Percentiles rank a stretch among this genome's conserved stretches.
Evolutionary conservation across 768 basidiomycete genomes (phyloP).

Genomic region (Leucocoprinus sp.): DNA sequence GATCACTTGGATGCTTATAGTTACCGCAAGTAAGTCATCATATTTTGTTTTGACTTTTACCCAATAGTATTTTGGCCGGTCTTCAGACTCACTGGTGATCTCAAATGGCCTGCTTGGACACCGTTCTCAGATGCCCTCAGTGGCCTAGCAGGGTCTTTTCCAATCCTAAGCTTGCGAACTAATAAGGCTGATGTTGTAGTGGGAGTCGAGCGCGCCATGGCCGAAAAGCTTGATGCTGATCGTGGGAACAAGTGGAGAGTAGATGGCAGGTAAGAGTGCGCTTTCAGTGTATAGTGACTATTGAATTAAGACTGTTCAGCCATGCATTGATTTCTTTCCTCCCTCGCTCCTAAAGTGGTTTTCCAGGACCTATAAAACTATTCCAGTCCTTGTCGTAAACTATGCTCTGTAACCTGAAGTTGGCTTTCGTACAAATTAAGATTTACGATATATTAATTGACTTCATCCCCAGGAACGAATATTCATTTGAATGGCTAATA

Average conservation of each 20-base stretch:
- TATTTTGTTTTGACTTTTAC: not conserved
- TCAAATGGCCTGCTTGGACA: conserved; percentile 58
- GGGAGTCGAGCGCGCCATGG: conserved; percentile 63
- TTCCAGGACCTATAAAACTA: too few relatives aligned
- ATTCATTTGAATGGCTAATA: too few relatives aligned
- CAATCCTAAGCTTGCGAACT: conserved; percentile 79
- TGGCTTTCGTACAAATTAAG: too few relatives aligned
- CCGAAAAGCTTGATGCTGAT: conserved; percentile 55
- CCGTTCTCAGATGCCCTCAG: conserved; percentile 32
- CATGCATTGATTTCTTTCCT: conserved; percentile 37
- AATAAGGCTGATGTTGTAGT: conserved; percentile 95
- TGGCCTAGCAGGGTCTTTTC: conserved; percentile 71
- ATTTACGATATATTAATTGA: too few relatives aligned
- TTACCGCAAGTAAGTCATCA: conserved; percentile 68
- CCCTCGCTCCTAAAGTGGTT: not conserved
- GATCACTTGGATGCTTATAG: too few relatives aligned
- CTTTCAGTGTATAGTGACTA: not conserved
- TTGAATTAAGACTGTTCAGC: conserved; percentile 18
- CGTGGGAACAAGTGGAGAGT: conserved; percentile 64
- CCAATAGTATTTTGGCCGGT: not conserved
- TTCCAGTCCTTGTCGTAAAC: too few relatives aligned
- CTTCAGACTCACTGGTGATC: conserved; percentile 79
- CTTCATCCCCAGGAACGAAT: too few relatives aligned
- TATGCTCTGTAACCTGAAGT: too few relatives aligned
- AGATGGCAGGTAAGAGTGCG: conserved; percentile 58